Base-by-base conservation (phyloP, 441 rosid species). In the Syzygium malaccense region DNA sequence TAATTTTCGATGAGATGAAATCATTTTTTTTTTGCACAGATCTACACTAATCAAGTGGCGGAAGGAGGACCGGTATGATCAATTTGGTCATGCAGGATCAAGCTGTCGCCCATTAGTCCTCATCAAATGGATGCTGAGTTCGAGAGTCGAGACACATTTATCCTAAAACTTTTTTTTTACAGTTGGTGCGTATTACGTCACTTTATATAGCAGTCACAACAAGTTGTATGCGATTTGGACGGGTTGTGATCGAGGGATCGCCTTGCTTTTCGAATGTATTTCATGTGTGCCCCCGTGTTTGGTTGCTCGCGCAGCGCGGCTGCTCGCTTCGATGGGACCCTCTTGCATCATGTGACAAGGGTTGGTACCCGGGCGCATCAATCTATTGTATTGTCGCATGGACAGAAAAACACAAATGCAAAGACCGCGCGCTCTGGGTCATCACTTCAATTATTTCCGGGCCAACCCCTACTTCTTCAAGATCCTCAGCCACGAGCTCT, bases 111-210 rank as follows among this genome's bases (percentile, higher is more conserved):
- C 2, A 18, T 18, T 37, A 5, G 28, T 11, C 49, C 8, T 71
- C n/a, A 11, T 20, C 6, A 20, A 37, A 37, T 71, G 49, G 28
- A 71, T 7, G 37, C 28, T 6, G 14, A 20, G 26, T 2, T 5
- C 1, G 1, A 1, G 6, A 4, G 23, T 4, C 15, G 3, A 11
- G 0, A 37, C 7, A 2, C 0, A 20, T 37, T 23, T 75, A 41
- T 23, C 3, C 1, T 23, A 6, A 37, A 37, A 45, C 48, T 45
- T 45, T 8, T 3, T 37, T 20, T 6, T 11, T 20, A 19, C 11
- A 4, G 1, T 5, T 12, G 0, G 25, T 1, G 26, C 1, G n/a
- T 6, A 37, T 37, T 12, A 11, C 1, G 1, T 0, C n/a, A 37
- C 26, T 33, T 71, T 37, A 15, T 11, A 1, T 7, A 12, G 51